Percentiles rank a stretch among this genome's conserved stretches.
These are phyloP conservation scores for Mollisia scopiformis DNA, from an alignment of 2,329 filamentous ascomycete species.

Conservation along the genomic window DNA sequence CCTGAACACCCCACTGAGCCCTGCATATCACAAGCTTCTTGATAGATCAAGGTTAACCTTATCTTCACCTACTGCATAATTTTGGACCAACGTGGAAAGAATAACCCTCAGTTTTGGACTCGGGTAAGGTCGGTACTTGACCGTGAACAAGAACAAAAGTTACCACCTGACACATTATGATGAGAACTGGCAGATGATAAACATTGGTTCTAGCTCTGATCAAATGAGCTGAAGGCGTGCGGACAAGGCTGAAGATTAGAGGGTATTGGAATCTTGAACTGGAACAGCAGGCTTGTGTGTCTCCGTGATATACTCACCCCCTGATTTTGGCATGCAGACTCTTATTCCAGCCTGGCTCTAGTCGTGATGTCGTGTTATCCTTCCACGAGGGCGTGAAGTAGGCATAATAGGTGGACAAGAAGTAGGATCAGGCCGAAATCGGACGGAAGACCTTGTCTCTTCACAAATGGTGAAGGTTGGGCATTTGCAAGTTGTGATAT, in stretches of 20 bases:
- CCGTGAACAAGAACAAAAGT: neutral
- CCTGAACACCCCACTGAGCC: neutral
- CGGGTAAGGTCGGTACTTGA: neutral
- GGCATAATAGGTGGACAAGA: neutral
- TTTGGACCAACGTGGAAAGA: neutral
- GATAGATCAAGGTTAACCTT: neutral
- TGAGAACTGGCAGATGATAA: neutral
- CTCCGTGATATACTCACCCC: neutral
- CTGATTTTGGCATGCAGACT: neutral
- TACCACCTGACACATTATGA: neutral
- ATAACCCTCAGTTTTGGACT: neutral
- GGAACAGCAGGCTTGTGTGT: neutral
- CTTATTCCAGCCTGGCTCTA: neutral
- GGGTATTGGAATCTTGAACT: neutral
- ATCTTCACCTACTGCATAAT: neutral
- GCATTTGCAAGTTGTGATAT: too few relatives aligned
- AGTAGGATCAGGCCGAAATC: neutral
- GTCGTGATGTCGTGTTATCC: neutral
- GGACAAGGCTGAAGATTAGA: neutral
- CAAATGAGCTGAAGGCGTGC: neutral
- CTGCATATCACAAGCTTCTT: neutral
- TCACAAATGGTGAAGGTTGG: too few relatives aligned
- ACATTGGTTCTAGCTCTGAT: neutral
- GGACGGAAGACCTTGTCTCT: too few relatives aligned
- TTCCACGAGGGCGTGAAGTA: neutral